Base-by-base conservation (phyloP, 176 grass and related monocot genomes). In the Oryza rufipogon region DNA sequence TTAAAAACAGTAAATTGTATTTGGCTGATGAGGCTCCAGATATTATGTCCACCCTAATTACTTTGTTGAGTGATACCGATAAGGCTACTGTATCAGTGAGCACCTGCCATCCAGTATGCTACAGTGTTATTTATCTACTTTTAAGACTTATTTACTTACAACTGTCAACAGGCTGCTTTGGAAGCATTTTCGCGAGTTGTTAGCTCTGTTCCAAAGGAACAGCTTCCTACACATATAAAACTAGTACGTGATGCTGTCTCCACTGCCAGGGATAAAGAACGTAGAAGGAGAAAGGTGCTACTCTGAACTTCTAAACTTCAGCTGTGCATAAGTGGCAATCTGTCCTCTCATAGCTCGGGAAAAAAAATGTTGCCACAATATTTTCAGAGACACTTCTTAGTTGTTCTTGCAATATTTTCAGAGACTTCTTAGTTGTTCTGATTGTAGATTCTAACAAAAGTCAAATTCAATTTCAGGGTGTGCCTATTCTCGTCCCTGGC, bases 221-320 rank as follows among this genome's bases (percentile, higher is more conserved):
- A 92, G 56, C 91, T 98, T 20, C 89, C 93, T 49, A 87, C 93
- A 10, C 92, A 93, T 85, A 98, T 98, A 73, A 98, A 95, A 89
- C 25, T 98, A 84, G 91, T 98, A 28, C 92, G 93, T 5, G 96
- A 98, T 93, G 91, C 96, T 88, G 75, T 98, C 48, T 98, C 93
- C 79, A 95, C 96, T 19, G 96, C 96, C 33, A 93, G 93, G 92
- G 93, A 98, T 88, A 98, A 98, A 88, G 96, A 95, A 47, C 89
- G 93, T 64, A 91, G 96, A 84, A 98, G 87, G 86, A 84, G 89
- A 89, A 98, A 98, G 93, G 96, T 94, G 61, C 19, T 82, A 46
- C 25, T 76, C 83, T 13, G 6, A 61, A 74, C 68, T 72, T 54
- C 48, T 80, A 71, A 44, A 36, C 32, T 88, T 52, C 75, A 30